These are phyloP conservation scores for Trichoderma breve DNA, from an alignment of 2,329 filamentous ascomycete species.

Conservation along the genomic window DNA sequence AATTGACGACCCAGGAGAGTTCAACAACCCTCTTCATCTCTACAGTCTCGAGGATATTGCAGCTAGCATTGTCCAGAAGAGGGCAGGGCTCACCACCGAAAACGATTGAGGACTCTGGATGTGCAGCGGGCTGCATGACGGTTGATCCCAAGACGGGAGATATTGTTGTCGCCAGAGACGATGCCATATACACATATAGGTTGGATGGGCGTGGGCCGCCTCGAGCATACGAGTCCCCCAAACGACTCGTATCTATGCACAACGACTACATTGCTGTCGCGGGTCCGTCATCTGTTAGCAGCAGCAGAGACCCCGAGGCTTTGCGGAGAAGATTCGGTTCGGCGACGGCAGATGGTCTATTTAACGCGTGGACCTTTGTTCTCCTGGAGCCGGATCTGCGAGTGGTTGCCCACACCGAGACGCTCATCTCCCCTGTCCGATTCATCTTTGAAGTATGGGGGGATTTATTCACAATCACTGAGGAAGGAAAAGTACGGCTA, in stretches of 20 bases:
- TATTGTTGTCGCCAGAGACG: slow-evolving; percentile 87
- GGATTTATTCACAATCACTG: slow-evolving; percentile 83
- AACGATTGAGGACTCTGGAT: slow-evolving; percentile 84
- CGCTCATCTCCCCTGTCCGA: slow-evolving; percentile 75
- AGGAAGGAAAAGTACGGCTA: slow-evolving; percentile 79
- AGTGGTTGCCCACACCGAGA: slow-evolving; percentile 85
- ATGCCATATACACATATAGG: slow-evolving; percentile 93
- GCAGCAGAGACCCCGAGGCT: slow-evolving; percentile 55
- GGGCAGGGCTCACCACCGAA: slow-evolving; percentile 87
- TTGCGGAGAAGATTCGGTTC: slow-evolving; percentile 71
- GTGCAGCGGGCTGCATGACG: slow-evolving; percentile 92
- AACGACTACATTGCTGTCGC: slow-evolving; percentile 85
- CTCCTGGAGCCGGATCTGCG: slow-evolving; percentile 89
- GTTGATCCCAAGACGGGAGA: slow-evolving; percentile 76
- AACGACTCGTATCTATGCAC: slow-evolving; percentile 76
- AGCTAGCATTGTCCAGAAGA: slow-evolving; percentile 79
- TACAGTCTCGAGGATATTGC: slow-evolving; percentile 84
- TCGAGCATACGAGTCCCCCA: slow-evolving; percentile 87
- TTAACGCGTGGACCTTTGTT: slow-evolving; percentile 84
- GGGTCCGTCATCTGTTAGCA: slow-evolving; percentile 65
- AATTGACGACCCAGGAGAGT: slow-evolving; percentile 62
- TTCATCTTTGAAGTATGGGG: slow-evolving; percentile 85
- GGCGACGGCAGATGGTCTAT: slow-evolving; percentile 67
- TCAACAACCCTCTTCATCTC: slow-evolving; percentile 84
- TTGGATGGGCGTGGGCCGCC: slow-evolving; percentile 81